Evolutionary conservation across 768 basidiomycete species (phyloP), one percentile per base, ranked within the genome.

Genomic region (Brasilioporus rufonigricans): DNA sequence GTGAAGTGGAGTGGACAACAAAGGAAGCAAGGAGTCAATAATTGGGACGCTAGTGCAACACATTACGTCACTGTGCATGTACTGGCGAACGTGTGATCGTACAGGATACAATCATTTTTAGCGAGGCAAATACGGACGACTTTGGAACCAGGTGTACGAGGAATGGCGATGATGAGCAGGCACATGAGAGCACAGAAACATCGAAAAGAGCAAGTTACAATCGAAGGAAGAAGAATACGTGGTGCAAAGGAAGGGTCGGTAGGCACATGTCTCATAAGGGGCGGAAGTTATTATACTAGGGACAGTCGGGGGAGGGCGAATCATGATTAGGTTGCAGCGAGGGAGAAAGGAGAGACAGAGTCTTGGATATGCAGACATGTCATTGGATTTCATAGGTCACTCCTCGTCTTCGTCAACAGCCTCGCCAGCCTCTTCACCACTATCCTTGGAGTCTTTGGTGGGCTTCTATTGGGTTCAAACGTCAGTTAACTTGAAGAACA

Each of bases 371-470:
- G 58, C 58, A 50, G 43, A 56, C 46, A 51, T 47, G 35, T 47
- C 39, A 44, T 21, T 33, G 29, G 27, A 52, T 36, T 49, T 38
- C 11, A 40, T 55, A 48, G 64, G 38, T 71, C 66, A 73, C 11
- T 79, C 76, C 1, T 79, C 78, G 40, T 79, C 77, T n/a, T 78
- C 78, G 32, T 72, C 69, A 14, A 9, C 58, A 36, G 11, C 55
- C 7, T 71, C 69, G 16, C 11, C 58, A 36, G 9, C 55, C 8
- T 65, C 69, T 21, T 77, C 77, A 27, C 72, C 76, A 13, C 74
- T 75, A 45, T 70, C 73, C 44, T 74, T 74, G 40, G 71, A 70
- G 3, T 43, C 41, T 43, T 43, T 43, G 45, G 60, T 1, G 16
- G 19, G 61, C 56, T 76, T 75, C 8, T 61, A 29, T 27, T 36